A percentile compares a stretch with the other conserved stretches of the same genome.
phyloP scores from a whole-genome alignment of 345 rosid genomes.

The Camelina sativa region DNA sequence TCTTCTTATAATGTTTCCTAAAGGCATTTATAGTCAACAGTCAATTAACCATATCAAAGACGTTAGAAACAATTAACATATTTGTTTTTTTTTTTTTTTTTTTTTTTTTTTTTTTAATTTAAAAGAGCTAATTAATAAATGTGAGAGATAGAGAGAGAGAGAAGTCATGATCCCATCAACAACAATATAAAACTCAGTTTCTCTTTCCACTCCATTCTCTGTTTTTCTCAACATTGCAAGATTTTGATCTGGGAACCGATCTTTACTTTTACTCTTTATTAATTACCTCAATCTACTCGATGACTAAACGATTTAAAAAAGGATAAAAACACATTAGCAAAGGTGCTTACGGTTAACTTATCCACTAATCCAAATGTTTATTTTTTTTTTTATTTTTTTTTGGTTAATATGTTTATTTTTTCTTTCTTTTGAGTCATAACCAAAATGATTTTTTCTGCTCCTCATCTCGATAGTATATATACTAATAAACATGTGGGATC shows the following conservation, averaged over 20 bases:
- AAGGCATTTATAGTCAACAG: too few species aligned
- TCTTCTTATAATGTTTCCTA: too few species aligned
- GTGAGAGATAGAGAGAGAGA: not conserved
- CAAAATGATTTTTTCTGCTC: too few species aligned
- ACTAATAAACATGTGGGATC: too few species aligned
- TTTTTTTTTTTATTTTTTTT: too few species aligned
- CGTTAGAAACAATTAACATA: too few species aligned
- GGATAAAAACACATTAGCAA: not conserved
- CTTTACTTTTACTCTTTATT: not conserved
- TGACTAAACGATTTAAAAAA: not conserved
- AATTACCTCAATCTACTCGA: not conserved
- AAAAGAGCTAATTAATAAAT: not conserved
- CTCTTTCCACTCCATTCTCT: conserved; percentile 6
- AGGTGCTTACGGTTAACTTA: not conserved
- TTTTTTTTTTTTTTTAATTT: too few species aligned
- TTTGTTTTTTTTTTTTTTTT: too few species aligned
- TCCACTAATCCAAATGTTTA: not conserved
- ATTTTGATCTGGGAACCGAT: not conserved
- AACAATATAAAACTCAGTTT: conserved; percentile 11
- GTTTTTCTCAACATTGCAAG: not conserved
- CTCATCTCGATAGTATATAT: too few species aligned
- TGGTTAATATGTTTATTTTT: too few species aligned
- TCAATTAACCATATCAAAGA: too few species aligned
- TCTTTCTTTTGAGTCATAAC: not conserved
- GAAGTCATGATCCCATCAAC: conserved; percentile 24